Conservation (phyloP, 164 flowering plant species). For the Santalum album region DNA sequence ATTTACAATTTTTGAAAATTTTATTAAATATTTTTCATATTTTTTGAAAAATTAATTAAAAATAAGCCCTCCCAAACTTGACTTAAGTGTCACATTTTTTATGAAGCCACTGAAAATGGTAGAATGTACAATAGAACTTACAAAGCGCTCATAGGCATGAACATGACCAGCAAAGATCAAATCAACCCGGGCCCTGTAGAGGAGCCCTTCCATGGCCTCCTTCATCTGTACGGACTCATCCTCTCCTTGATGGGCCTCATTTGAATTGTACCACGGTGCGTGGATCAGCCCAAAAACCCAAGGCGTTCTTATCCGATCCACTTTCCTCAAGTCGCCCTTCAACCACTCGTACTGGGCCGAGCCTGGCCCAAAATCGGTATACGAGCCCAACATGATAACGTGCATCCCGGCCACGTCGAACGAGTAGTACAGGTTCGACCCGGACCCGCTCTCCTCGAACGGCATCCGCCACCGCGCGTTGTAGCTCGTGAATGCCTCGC, state of each 20-base stretch:
- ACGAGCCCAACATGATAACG: slow-evolving; percentile 75
- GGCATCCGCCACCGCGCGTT: slow-evolving; percentile 87
- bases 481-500: slow-evolving; percentile 47
- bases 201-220: slow-evolving; percentile 48
- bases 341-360: slow-evolving; percentile 73
- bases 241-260: slow-evolving; percentile 70
- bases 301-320: slow-evolving; percentile 52
- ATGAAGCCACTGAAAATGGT: too few species aligned
- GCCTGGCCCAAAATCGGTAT: slow-evolving; percentile 42
- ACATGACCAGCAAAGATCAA: slow-evolving; percentile 76
- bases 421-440: slow-evolving; percentile 84
- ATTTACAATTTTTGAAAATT: too few species aligned
- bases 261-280: slow-evolving; percentile 85
- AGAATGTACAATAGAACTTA: slow-evolving; percentile 23
- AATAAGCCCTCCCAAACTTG: too few species aligned
- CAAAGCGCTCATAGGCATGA: slow-evolving; percentile 90
- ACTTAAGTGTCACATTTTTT: too few species aligned
- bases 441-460: slow-evolving; percentile 51
- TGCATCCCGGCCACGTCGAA: slow-evolving; percentile 65
- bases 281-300: slow-evolving; percentile 62
- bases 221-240: slow-evolving; percentile 45
- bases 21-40: too few species aligned
- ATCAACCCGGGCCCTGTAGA: slow-evolving; percentile 60
- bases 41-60: too few species aligned
- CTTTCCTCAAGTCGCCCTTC: slow-evolving; percentile 41